Percentiles rank a stretch among this genome's conserved stretches.
phyloP scores from a whole-genome alignment of 2,329 filamentous ascomycete species.

The Calonectria pauciramosa region DNA sequence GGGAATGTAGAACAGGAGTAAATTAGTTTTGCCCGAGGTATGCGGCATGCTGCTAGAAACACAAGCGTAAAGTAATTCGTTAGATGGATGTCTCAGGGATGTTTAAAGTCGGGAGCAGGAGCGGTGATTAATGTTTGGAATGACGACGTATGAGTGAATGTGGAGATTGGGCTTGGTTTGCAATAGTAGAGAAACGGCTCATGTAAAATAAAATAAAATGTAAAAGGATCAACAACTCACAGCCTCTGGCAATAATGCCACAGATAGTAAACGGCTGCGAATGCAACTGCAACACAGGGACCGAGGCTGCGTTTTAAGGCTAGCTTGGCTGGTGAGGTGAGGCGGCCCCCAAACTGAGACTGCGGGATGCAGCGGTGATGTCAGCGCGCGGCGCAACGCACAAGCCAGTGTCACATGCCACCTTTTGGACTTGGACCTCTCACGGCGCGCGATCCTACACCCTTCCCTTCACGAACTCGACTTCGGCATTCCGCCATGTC shows the following conservation, averaged over 20 bases:
- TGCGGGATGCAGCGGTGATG: slow-evolving; percentile 15
- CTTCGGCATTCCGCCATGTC: slow-evolving; percentile 36
- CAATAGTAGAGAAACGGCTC: neutral
- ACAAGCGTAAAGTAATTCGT: neutral
- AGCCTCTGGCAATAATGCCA: neutral
- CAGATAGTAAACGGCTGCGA: neutral
- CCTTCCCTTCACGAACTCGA: neutral
- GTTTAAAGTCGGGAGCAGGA: neutral
- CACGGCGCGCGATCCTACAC: neutral
- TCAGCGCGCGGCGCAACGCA: slow-evolving; percentile 16
- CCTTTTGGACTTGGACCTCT: slow-evolving; percentile 3
- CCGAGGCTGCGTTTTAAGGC: neutral
- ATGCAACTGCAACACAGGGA: neutral
- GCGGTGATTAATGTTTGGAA: neutral
- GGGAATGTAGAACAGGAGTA: neutral
- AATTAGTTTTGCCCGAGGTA: neutral
- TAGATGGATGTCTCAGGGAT: neutral
- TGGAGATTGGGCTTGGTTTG: neutral
- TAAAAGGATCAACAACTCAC: neutral
- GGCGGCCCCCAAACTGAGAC: neutral
- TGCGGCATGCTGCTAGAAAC: neutral
- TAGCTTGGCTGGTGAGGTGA: neutral
- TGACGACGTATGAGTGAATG: neutral
- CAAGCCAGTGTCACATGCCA: slow-evolving; percentile 28
- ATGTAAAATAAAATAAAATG: neutral